Percentiles rank a stretch among this genome's conserved stretches.
Conservation (phyloP, 2,329 filamentous ascomycete species). For the Beauveria sp. region DNA sequence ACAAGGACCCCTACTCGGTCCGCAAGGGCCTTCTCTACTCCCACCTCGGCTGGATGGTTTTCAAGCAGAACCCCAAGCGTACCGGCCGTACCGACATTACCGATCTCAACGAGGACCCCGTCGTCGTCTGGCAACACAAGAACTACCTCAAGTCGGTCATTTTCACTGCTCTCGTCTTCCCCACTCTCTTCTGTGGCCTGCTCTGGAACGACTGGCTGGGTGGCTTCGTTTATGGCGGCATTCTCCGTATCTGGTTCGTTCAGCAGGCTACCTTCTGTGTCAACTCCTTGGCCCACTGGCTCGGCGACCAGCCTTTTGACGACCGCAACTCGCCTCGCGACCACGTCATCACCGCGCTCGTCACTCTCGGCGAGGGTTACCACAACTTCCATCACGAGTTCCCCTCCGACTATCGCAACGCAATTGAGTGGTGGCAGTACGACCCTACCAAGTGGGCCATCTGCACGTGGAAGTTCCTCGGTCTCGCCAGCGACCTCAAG, state of each 20-base stretch:
- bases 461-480: conserved; percentile 75
- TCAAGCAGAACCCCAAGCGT: conserved; percentile 88
- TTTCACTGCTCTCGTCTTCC: conserved; percentile 69
- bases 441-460: conserved; percentile 90
- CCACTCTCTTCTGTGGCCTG: conserved; percentile 66
- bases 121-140: conserved; percentile 83
- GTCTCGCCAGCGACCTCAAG: conserved; percentile 81
- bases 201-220: conserved; percentile 76
- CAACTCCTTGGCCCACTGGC: conserved; percentile 86
- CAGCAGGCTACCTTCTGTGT: conserved; percentile 92
- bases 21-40: conserved; percentile 81
- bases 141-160: conserved; percentile 77
- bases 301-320: conserved; percentile 87
- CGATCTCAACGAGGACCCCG: conserved; percentile 76
- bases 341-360: conserved; percentile 76
- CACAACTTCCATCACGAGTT: conserved; percentile 97
- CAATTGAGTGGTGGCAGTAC: conserved; percentile 85
- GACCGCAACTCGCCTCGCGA: conserved; percentile 88
- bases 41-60: conserved; percentile 77
- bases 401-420: conserved; percentile 87
- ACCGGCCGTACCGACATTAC: conserved; percentile 84
- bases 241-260: conserved; percentile 81
- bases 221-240: conserved; percentile 77
- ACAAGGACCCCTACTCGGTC: conserved; percentile 87
- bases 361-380: conserved; percentile 83